Conservation (phyloP, 805 yeast genomes). For the Torulaspora maleeae region DNA sequence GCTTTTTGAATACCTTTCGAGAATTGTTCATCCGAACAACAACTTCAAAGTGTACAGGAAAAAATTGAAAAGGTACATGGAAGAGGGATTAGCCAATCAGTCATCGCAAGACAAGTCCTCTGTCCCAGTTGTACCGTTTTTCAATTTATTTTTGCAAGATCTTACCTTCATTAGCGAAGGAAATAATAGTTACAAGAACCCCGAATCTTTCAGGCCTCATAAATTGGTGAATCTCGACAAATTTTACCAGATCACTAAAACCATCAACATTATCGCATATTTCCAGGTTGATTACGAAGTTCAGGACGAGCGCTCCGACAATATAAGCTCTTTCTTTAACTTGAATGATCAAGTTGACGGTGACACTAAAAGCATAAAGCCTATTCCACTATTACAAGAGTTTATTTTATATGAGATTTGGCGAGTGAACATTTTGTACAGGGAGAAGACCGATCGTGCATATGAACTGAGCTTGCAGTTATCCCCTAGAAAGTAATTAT, state of each 20-base stretch:
- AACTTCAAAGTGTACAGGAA: slow-evolving; percentile 66
- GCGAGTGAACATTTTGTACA: slow-evolving; percentile 60
- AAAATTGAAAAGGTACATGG: slow-evolving; percentile 53
- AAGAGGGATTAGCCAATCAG: slow-evolving; percentile 29
- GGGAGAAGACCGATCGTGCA: slow-evolving; percentile 59
- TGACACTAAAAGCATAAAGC: slow-evolving; percentile 32
- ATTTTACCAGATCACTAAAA: slow-evolving; percentile 59
- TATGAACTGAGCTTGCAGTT: slow-evolving; percentile 66
- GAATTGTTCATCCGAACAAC: slow-evolving; percentile 70
- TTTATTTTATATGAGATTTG: slow-evolving; percentile 63
- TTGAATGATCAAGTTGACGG: slow-evolving; percentile 23
- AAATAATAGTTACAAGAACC: slow-evolving; percentile 62
- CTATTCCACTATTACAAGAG: slow-evolving; percentile 40
- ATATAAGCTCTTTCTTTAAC: slow-evolving; percentile 29
- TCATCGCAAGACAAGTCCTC: slow-evolving; percentile 22
- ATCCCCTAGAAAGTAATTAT: slow-evolving; percentile 16
- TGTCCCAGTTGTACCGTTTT: slow-evolving; percentile 70
- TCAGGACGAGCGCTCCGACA: slow-evolving; percentile 16
- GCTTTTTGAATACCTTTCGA: slow-evolving; percentile 56
- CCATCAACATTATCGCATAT: slow-evolving; percentile 61
- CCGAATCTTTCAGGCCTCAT: slow-evolving; percentile 45
- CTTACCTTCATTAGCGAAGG: slow-evolving; percentile 79
- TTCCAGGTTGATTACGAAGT: slow-evolving; percentile 56
- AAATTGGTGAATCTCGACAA: slow-evolving; percentile 68
- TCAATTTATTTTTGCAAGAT: slow-evolving; percentile 71